phyloP scores from a whole-genome alignment of 2,329 filamentous ascomycete genomes.

The Proliferodiscus dingleyae region DNA sequence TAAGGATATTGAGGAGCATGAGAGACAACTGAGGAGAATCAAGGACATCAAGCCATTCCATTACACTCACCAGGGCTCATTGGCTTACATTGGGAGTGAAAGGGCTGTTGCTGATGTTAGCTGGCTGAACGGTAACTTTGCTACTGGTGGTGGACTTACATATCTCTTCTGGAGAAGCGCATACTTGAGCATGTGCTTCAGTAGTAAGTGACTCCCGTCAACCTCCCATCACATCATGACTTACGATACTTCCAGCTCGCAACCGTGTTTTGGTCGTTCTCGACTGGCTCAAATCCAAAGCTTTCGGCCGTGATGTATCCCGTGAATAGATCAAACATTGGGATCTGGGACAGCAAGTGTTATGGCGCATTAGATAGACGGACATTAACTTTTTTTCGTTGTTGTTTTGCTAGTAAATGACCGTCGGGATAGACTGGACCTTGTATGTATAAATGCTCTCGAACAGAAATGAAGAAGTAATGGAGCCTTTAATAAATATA shows the following conservation, averaged over 20 bases:
- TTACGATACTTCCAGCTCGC: slow-evolving; percentile 54
- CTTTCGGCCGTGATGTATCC: slow-evolving; percentile 93
- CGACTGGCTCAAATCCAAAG: slow-evolving; percentile 96
- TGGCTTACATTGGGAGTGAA: slow-evolving; percentile 98
- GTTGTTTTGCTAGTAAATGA: slow-evolving; percentile 20
- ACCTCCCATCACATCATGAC: slow-evolving; percentile 5
- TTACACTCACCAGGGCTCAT: slow-evolving; percentile 94
- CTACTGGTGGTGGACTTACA: slow-evolving; percentile 86
- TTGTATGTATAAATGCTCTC: neutral
- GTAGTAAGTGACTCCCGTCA: slow-evolving; percentile 63
- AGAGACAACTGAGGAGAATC: slow-evolving; percentile 81
- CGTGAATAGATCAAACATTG: slow-evolving; percentile 55
- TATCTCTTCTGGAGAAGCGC: slow-evolving; percentile 98
- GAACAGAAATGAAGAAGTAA: neutral
- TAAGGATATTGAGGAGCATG: slow-evolving; percentile 74
- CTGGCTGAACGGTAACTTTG: slow-evolving; percentile 96
- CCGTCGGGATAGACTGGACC: slow-evolving; percentile 4
- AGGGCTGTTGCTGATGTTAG: slow-evolving; percentile 95
- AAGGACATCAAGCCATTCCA: slow-evolving; percentile 97
- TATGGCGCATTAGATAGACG: neutral
- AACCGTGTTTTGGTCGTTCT: slow-evolving; percentile 90
- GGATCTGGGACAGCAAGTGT: neutral
- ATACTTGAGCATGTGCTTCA: slow-evolving; percentile 99
- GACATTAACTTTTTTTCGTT: neutral
- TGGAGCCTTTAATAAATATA: neutral